These are phyloP conservation scores for Aspergillus nomiae DNA, from an alignment of 2,329 filamentous ascomycete species.

Conservation along the genomic window DNA sequence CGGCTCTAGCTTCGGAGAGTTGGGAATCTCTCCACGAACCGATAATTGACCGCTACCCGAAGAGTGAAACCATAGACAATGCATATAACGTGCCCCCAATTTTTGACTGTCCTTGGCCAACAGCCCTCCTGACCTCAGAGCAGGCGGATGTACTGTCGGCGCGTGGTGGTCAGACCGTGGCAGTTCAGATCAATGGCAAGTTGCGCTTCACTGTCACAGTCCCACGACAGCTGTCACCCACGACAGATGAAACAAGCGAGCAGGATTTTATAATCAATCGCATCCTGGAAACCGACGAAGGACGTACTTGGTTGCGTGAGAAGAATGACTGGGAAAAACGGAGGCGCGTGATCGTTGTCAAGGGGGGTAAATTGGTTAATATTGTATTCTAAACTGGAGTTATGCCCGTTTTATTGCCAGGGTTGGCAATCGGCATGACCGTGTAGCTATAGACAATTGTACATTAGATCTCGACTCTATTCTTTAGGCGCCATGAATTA, in stretches of 20 bases:
- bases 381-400: conserved; percentile 58
- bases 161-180: conserved; percentile 54
- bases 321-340: conserved; percentile 54
- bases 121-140: conserved; percentile 38
- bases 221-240: conserved; percentile 49
- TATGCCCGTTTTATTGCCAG: neutral
- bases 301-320: conserved; percentile 57
- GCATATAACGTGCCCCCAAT: conserved; percentile 35
- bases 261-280: conserved; percentile 63
- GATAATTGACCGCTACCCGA: conserved; percentile 12
- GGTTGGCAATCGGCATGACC: neutral
- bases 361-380: conserved; percentile 70
- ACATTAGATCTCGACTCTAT: neutral
- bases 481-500: neutral
- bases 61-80: conserved; percentile 4
- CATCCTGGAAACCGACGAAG: conserved; percentile 64
- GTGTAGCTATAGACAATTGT: conserved; percentile 7
- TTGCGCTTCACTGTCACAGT: conserved; percentile 69
- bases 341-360: conserved; percentile 68
- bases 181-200: conserved; percentile 81
- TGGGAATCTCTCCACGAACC: conserved; percentile 63
- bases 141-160: conserved; percentile 50
- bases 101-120: conserved; percentile 60
- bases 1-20: conserved; percentile 78
- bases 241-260: conserved; percentile 28